Conservation (phyloP, 2,329 filamentous ascomycete species). For the Pestalotiopsis sp. region DNA sequence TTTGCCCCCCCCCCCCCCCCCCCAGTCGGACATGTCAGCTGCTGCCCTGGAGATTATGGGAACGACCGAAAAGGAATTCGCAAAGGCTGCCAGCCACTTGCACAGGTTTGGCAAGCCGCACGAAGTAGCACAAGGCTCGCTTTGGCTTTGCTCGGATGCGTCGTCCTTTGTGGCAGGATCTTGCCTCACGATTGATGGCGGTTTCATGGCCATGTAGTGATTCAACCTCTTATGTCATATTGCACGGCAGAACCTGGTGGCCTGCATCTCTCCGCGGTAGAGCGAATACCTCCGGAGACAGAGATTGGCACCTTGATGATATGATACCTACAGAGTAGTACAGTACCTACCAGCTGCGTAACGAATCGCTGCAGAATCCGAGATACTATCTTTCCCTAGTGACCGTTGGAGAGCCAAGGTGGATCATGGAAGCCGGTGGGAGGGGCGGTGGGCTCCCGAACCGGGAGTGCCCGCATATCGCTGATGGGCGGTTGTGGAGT, state of each 20-base stretch:
- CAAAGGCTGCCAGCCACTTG: slow-evolving; percentile 17
- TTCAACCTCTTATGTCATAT: neutral
- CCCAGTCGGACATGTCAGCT: slow-evolving; percentile 24
- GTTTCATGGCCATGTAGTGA: neutral
- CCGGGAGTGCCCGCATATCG: neutral
- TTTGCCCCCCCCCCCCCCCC: too few relatives aligned
- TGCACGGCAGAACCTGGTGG: too few relatives aligned
- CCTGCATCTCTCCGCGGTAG: too few relatives aligned
- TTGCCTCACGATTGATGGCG: slow-evolving; percentile 12
- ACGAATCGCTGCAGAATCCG: too few relatives aligned
- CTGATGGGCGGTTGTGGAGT: neutral
- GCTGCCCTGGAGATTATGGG: slow-evolving; percentile 21
- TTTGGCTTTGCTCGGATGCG: slow-evolving; percentile 35
- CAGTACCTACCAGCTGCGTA: too few relatives aligned
- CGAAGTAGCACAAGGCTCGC: slow-evolving; percentile 34
- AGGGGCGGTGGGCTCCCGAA: neutral
- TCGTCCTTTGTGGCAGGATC: slow-evolving; percentile 34
- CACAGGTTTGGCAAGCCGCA: slow-evolving; percentile 24
- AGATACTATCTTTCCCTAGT: neutral
- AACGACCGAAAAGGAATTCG: slow-evolving; percentile 22
- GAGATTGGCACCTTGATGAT: too few relatives aligned
- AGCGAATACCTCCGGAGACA: too few relatives aligned
- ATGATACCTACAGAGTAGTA: too few relatives aligned
- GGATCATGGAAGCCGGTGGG: neutral
- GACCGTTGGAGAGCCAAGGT: neutral